Evolutionary conservation across 1,139 yeast species (phyloP), one percentile per base, ranked within the genome.

Genomic region (Nakaseomyces uthaithaninus): DNA sequence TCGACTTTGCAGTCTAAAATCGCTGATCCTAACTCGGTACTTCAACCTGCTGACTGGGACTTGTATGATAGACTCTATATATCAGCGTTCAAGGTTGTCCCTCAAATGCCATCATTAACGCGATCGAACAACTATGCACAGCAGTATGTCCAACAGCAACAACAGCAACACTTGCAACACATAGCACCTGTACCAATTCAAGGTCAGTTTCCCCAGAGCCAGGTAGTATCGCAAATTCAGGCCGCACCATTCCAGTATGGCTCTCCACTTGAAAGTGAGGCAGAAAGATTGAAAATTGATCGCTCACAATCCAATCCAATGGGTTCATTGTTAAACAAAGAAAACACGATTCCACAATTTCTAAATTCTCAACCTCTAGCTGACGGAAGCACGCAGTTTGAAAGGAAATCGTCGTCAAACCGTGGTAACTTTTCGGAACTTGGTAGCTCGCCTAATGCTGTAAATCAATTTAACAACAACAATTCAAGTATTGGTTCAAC

Each of bases 21-120:
- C 30, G 47, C 39, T 4, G 50, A 46, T 36, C 44, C 43, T n/a
- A 40, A 40, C 27, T 52, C 52, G 3, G 30, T 34, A 24, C 33
- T 52, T 25, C 40, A 39, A 17, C 34, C 38, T 7, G 44, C 41
- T 18, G 56, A 51, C 23, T 43, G 45, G 27, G 49, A 46, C 24
- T 14, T 47, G 14, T 30, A 55, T 36, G 52, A 56, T 36, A 52
- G 53, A 17, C 34, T 59, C 42, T 54, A 52, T 40, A 41, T 51
- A 19, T 45, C 54, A 12, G 42, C 54, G 9, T 59, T 59, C 45
- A 60, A 57, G 42, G 47, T 57, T 19, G 52, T 56, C 1, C 49
- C 61, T 10, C 57, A 54, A 38, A 52, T 51, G 23, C 60, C 54
- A 15, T 44, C 42, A 36, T 31, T 20, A 12, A 20, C 8, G n/a